Percentiles rank a stretch among this genome's conserved stretches.
Conservation (phyloP, 2,329 filamentous ascomycete genomes). For the Colletotrichum lupini region DNA sequence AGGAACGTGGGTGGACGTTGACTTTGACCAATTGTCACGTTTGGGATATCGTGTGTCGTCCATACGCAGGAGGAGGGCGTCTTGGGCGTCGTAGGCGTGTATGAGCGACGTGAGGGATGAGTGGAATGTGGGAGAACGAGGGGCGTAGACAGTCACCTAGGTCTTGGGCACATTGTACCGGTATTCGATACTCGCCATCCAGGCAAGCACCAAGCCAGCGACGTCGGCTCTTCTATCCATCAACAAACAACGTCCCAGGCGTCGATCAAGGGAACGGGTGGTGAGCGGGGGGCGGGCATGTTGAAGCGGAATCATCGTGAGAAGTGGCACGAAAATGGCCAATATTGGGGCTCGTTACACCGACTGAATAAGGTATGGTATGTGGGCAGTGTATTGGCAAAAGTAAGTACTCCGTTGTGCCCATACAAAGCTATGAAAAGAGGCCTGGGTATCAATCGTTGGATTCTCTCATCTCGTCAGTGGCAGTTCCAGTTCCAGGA, state of each 20-base stretch:
- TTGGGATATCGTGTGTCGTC: neutral
- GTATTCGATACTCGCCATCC: neutral
- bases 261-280: conserved; percentile 28
- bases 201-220: no score
- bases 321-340: neutral
- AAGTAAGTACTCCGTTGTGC: neutral
- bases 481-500: neutral
- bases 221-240: neutral
- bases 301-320: neutral
- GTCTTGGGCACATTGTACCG: no score
- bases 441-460: neutral
- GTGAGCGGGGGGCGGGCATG: neutral
- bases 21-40: neutral
- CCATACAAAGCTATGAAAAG: neutral
- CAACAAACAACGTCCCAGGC: neutral
- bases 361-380: neutral
- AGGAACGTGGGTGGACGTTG: conserved; percentile 1
- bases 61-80: neutral
- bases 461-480: neutral
- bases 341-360: neutral
- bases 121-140: conserved; percentile 18
- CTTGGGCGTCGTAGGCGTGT: neutral
- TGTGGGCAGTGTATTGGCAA: no score
- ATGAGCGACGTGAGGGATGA: conserved; percentile 28
- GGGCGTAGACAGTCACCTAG: neutral